A percentile compares a stretch with the other conserved stretches of the same genome.
phyloP scores from a whole-genome alignment of 371 early-diverging fungal genomes.

The Haplosporangium sp. region DNA sequence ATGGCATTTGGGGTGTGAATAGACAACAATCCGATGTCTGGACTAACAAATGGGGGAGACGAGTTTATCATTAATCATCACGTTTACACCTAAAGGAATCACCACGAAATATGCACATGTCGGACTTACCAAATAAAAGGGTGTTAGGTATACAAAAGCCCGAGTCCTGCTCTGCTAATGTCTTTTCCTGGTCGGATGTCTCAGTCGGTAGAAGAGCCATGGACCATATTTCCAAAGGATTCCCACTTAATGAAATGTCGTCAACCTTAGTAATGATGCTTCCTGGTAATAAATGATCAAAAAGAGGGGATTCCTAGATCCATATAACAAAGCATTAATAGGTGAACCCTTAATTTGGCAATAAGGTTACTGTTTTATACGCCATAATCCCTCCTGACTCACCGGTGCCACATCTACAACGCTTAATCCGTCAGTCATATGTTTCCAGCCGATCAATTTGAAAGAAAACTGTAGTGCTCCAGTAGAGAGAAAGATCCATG shows the following conservation, averaged over 20 bases:
- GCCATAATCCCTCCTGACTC: background rate
- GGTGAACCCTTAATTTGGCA: background rate
- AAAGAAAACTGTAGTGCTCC: conserved; percentile 63
- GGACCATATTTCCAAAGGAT: conserved; percentile 43
- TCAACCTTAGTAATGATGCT: conserved; percentile 66
- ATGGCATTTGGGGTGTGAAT: conserved; percentile 62
- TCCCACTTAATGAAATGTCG: conserved; percentile 57
- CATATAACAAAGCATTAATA: background rate
- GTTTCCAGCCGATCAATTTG: conserved; percentile 64
- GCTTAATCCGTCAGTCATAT: conserved; percentile 70
- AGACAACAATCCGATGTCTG: conserved; percentile 62
- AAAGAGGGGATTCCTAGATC: conserved; percentile 62
- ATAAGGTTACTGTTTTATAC: background rate
- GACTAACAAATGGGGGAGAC: conserved; percentile 8
- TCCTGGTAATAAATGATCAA: conserved; percentile 61
- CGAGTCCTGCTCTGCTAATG: conserved; percentile 4
- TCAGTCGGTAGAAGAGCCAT: conserved; percentile 4
- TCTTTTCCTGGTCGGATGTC: background rate
- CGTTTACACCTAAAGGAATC: background rate
- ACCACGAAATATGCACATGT: background rate
- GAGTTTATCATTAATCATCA: background rate
- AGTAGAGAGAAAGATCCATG: conserved; percentile 63
- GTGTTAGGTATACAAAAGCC: conserved; percentile 51
- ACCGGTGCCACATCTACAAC: conserved; percentile 69
- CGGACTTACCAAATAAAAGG: conserved; percentile 33